phyloP scores from a whole-genome alignment of 2,329 filamentous ascomycete species.

The Seiridium cupressi region DNA sequence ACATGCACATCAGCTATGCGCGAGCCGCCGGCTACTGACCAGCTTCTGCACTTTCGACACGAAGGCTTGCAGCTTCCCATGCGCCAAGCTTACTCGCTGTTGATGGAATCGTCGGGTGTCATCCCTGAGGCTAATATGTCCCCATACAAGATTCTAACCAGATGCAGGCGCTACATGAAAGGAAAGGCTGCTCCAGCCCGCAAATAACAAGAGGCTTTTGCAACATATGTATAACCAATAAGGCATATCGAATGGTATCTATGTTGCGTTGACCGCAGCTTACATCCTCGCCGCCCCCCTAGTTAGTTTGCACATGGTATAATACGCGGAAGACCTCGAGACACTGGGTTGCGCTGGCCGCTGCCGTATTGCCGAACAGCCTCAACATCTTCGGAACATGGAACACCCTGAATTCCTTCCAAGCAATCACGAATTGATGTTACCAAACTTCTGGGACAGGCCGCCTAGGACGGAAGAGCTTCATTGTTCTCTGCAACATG shows the following conservation, averaged over 20 bases:
- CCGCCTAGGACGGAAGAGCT: neutral
- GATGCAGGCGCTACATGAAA: too few relatives aligned
- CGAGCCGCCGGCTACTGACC: neutral
- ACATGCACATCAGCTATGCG: neutral
- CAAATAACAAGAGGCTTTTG: too few relatives aligned
- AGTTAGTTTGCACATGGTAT: neutral
- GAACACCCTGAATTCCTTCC: neutral
- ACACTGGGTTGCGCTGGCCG: neutral
- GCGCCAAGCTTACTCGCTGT: too few relatives aligned
- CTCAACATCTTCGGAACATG: neutral
- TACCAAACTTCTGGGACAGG: neutral
- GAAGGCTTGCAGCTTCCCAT: too few relatives aligned
- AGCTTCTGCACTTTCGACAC: neutral
- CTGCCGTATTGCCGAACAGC: neutral
- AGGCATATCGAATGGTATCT: too few relatives aligned
- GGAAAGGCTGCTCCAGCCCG: too few relatives aligned
- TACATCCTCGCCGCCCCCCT: neutral
- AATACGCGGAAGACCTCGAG: neutral
- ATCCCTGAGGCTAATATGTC: too few relatives aligned
- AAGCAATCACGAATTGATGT: neutral
- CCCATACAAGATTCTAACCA: too few relatives aligned
- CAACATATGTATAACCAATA: too few relatives aligned
- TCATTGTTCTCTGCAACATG: neutral
- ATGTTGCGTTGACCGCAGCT: too few relatives aligned
- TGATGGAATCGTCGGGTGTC: too few relatives aligned